Conservation (phyloP, 2,329 filamentous ascomycete species). For the Diaporthe humulicola region DNA sequence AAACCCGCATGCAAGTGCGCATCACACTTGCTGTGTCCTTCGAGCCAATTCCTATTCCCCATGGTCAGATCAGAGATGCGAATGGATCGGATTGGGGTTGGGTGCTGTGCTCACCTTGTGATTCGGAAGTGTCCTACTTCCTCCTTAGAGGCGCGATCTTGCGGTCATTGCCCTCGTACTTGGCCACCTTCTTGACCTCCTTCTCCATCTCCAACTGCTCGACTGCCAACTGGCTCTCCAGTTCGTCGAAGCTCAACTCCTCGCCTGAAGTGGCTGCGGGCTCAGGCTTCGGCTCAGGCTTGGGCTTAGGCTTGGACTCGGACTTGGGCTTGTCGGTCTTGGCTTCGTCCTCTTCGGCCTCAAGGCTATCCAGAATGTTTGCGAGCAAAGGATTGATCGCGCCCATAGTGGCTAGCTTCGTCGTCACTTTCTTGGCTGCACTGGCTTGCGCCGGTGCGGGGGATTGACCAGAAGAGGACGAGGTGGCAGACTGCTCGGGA, state of each 20-base stretch:
- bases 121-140: constrained; percentile 23
- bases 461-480: constrained; percentile 19
- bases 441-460: neutral
- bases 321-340: neutral
- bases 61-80: neutral
- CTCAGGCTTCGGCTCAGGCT: neutral
- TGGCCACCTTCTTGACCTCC: neutral
- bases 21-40: neutral
- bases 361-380: neutral
- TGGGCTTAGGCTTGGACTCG: neutral
- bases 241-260: neutral
- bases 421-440: neutral
- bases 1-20: neutral
- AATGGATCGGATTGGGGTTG: too few relatives aligned
- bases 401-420: constrained; percentile 5
- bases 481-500: neutral
- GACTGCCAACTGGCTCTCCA: neutral
- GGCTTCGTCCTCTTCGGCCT: neutral
- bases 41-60: neutral
- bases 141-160: constrained; percentile 24
- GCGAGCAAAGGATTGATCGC: neutral
- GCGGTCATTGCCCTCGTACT: constrained; percentile 6
- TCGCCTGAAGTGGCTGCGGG: neutral
- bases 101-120: neutral
- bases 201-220: neutral